Base-by-base conservation (phyloP, 331 rosid genomes). In the Prunus yedoensis region DNA sequence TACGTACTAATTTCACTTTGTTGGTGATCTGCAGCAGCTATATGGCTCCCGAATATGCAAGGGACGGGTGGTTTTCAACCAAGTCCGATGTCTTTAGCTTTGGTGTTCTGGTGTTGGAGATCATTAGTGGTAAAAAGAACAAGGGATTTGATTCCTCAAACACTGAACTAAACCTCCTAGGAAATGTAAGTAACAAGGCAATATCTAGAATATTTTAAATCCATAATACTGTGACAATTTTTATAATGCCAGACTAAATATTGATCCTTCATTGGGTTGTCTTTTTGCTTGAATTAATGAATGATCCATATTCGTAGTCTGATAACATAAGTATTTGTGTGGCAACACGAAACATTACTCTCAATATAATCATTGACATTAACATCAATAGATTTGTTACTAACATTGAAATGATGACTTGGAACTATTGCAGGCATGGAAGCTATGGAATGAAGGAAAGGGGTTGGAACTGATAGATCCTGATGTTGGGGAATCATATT, bases 341-440 rank as follows among this genome's bases (percentile, higher is more conserved):
- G 13, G 25, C 12, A 9, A 17, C 12, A 54, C 8, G 8, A 20
- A 54, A 54, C 10, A 7, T 54, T 18, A n/a, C 18, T 20, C 25
- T 54, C 4, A 12, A 53, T 9, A 1, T 8, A 2, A 27, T 54
- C 60, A 18, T 54, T 47, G 51, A 8, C 38, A 32, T 32, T 32
- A 32, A 32, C 6, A 32, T 32, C 38, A 32, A 32, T 32, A 32
- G 38, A 4, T 32, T 32, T 32, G 38, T 32, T 32, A 32, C 15
- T 58, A 21, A 23, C 28, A 11, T 13, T 8, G 32, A 58, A 23
- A 10, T 23, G 32, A 58, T 13, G 6, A 32, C 5, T 1, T 11
- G 63, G 63, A 23, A 65, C 21, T 75, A 70, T 58, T 85, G 76
- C 69, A 90, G 98, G 87, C 87, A 59, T 93, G 91, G 98, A 84